Percentiles rank a stretch among this genome's conserved stretches.
Conservation (phyloP, 2,329 filamentous ascomycete genomes). For the Ustilaginoidea virens region DNA sequence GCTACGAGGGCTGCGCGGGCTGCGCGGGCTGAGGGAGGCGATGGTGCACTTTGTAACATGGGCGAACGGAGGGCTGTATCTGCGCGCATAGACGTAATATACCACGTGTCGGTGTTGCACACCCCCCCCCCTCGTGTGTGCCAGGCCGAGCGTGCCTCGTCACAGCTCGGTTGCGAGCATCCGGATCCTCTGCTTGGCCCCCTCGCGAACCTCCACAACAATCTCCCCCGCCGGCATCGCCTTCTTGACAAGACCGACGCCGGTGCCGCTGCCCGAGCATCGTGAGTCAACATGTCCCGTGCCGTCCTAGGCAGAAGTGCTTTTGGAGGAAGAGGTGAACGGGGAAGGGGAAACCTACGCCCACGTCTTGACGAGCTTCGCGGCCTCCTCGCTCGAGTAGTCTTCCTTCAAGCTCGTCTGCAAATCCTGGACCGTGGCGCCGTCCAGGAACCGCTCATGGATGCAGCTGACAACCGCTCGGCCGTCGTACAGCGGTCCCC, state of each 20-base stretch:
- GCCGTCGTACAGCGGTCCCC: slow-evolving; percentile 28
- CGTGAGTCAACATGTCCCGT: not conserved
- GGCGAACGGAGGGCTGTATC: not conserved
- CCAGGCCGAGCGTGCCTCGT: too few relatives aligned
- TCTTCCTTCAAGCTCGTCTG: slow-evolving; percentile 21
- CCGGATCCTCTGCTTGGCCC: slow-evolving; percentile 18
- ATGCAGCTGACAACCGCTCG: slow-evolving; percentile 24
- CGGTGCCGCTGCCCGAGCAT: slow-evolving; percentile 20
- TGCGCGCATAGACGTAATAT: slow-evolving; percentile 7
- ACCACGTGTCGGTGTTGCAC: not conserved
- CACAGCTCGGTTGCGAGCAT: slow-evolving; percentile 11
- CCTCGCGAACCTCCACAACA: slow-evolving; percentile 24
- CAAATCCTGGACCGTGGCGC: slow-evolving; percentile 27
- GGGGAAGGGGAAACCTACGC: slow-evolving; percentile 14
- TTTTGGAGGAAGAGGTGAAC: slow-evolving; percentile 4
- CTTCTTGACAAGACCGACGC: slow-evolving; percentile 28
- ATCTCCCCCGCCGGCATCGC: slow-evolving; percentile 25
- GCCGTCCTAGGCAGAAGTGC: too few relatives aligned
- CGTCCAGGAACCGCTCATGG: slow-evolving; percentile 23
- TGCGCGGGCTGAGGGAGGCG: too few relatives aligned
- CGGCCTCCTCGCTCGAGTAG: slow-evolving; percentile 17
- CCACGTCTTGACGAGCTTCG: slow-evolving; percentile 20
- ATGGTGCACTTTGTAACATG: slow-evolving; percentile 4
- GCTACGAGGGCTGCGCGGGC: too few relatives aligned
- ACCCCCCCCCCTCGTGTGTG: too few relatives aligned